Evolutionary conservation across 768 basidiomycete species (phyloP).

Genomic region (Collybia nuda): DNA sequence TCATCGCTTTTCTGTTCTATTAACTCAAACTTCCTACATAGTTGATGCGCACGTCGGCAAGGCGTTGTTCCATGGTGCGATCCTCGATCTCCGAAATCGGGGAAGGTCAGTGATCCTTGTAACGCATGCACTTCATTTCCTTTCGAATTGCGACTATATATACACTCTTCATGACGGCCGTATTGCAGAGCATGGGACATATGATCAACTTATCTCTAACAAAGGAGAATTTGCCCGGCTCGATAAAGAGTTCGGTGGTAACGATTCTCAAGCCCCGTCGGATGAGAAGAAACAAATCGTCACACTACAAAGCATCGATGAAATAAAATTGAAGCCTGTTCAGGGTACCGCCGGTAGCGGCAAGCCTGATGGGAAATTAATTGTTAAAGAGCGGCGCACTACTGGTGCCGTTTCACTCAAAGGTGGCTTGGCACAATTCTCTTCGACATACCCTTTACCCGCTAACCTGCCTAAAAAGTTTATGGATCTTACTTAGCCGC

Average conservation of each 20-base stretch:
- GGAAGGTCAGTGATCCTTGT: conserved; percentile 81
- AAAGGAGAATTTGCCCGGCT: conserved; percentile 58
- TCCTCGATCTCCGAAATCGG: conserved; percentile 36
- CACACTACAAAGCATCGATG: conserved; percentile 23
- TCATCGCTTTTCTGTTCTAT: background rate
- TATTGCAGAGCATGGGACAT: conserved; percentile 72
- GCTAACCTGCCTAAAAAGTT: conserved; percentile 32
- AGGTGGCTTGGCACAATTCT: conserved; percentile 28
- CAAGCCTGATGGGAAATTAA: conserved; percentile 65
- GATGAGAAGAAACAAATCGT: conserved; percentile 22
- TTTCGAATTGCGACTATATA: conserved; percentile 80
- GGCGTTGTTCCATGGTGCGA: conserved; percentile 66
- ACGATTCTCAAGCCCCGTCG: conserved; percentile 31
- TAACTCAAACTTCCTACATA: conserved; percentile 25
- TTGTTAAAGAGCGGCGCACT: conserved; percentile 63
- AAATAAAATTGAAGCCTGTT: conserved; percentile 35
- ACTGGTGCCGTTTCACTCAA: conserved; percentile 58
- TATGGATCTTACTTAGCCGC: conserved; percentile 60
- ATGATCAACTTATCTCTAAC: conserved; percentile 44
- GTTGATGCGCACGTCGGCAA: conserved; percentile 79
- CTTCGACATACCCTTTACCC: background rate
- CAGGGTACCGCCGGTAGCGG: conserved; percentile 40
- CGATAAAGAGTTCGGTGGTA: conserved; percentile 61
- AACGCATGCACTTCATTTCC: conserved; percentile 85
- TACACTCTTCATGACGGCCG: conserved; percentile 69